Percentiles rank a stretch among this genome's conserved stretches.
Evolutionary conservation across 805 yeast species (phyloP).

Genomic region (Pichia heedii): DNA sequence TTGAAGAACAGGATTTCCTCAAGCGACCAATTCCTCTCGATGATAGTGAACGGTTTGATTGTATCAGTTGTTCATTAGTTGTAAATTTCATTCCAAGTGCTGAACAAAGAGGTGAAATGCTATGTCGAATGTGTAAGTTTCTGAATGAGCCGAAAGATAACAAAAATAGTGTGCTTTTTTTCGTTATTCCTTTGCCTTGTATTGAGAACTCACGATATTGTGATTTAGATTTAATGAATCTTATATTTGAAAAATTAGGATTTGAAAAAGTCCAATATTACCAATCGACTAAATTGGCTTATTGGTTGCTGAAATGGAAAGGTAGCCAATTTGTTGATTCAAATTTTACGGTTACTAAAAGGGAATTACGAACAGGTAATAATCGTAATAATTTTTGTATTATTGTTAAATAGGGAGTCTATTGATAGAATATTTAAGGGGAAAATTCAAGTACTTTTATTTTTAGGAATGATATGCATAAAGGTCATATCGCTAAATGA

Average conservation of each 20-base stretch:
- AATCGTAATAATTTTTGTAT: conserved; percentile 66
- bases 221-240: conserved; percentile 11
- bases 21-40: conserved; percentile 49
- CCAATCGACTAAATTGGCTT: conserved; percentile 63
- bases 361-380: conserved; percentile 46
- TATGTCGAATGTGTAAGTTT: conserved; percentile 48
- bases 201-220: conserved; percentile 74
- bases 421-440: not conserved
- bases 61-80: conserved; percentile 79
- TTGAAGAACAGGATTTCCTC: conserved; percentile 79
- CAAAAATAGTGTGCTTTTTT: conserved; percentile 40
- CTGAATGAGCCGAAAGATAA: conserved; percentile 29
- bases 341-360: conserved; percentile 28
- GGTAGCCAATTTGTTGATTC: conserved; percentile 19
- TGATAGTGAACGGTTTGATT: conserved; percentile 42
- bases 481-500: conserved; percentile 23
- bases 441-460: not conserved
- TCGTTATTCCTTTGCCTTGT: conserved; percentile 88
- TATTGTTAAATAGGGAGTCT: conserved; percentile 21
- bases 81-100: conserved; percentile 81
- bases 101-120: conserved; percentile 67
- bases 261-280: conserved; percentile 38
- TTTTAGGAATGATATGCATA: not conserved
- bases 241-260: conserved; percentile 46
- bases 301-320: conserved; percentile 53